Base-by-base conservation (phyloP, 1,284 basidiomycete genomes). In the Marasmius oreades region DNA sequence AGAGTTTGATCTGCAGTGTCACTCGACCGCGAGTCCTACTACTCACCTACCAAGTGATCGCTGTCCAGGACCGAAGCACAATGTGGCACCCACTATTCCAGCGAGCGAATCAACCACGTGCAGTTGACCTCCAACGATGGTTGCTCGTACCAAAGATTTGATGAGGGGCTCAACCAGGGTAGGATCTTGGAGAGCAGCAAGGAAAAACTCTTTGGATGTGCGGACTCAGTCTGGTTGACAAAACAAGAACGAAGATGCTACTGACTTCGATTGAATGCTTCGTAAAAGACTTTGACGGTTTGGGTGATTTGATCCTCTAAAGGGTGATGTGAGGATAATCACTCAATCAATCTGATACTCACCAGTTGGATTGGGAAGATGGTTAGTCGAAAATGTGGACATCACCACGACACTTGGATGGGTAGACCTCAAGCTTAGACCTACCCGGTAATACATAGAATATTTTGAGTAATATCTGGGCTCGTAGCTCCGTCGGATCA, bases 81-180 rank as follows among this genome's bases (percentile, higher is more conserved):
- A 24, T 4, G 16, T 43, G 28, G 39, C 43, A 26, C 51, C 51
- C 3, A 57, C 55, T 16, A 57, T 57, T 2, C 55, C 45, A 0
- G 24, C 55, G 6, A 51, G 51, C 6, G 47, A 37, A n/a, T 52
- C 51, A 16, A 46, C 51, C 2, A 48, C 7, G 3, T 23, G 37
- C 11, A 48, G 28, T 36, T 57, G 43, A 20, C 55, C 55, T 6
- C 44, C 55, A 22, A 47, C 39, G 34, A 48, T 23, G 36, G 55
- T 57, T 34, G 42, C 31, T 36, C 39, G 51, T n/a, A 57, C 55
- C 44, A 52, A 34, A 22, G 51, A 48, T 22, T 52, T 8, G 3
- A 53, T 33, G 23, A 57, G 46, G 2, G 51, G 55, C 11, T 57
- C 51, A n/a, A 57, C 55, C 5, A 57, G 51, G 24, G 31, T 47